Conservation (phyloP, 108 stramenopile species). For the Schizochytrium sp. region DNA sequence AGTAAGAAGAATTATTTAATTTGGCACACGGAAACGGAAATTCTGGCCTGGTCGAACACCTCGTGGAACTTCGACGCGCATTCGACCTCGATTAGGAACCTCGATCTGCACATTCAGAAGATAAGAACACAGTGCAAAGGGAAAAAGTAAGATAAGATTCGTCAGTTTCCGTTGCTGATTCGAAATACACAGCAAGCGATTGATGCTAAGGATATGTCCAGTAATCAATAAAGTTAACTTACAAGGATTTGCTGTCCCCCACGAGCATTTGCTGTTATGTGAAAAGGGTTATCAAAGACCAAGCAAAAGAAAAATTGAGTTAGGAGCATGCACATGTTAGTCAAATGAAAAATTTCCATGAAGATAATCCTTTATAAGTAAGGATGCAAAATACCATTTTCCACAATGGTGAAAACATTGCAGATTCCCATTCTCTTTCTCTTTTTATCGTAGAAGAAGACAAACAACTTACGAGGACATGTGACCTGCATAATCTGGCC, state of each 20-base stretch:
- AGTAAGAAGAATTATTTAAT: background rate
- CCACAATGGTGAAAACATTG: too few relatives aligned
- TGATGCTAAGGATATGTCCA: background rate
- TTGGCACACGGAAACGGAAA: conserved; percentile 35
- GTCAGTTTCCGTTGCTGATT: too few relatives aligned
- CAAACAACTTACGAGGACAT: background rate
- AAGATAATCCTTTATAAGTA: too few relatives aligned
- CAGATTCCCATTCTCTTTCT: background rate
- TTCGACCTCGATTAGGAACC: conserved; percentile 34
- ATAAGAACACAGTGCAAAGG: background rate
- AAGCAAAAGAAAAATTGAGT: background rate
- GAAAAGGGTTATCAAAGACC: too few relatives aligned
- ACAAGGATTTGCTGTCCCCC: conserved; percentile 41
- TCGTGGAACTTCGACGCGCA: conserved; percentile 44
- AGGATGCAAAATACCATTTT: too few relatives aligned
- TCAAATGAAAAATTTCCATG: too few relatives aligned
- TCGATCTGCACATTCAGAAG: background rate
- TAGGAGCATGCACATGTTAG: background rate
- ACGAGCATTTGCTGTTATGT: conserved; percentile 2
- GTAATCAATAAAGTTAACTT: background rate
- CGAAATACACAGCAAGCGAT: background rate
- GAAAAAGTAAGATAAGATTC: background rate
- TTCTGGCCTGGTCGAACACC: conserved; percentile 58
- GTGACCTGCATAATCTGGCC: conserved; percentile 42
- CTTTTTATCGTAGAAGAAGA: background rate